Base-by-base conservation (phyloP, 2,329 filamentous ascomycete genomes). In the Fusarium temperatum region DNA sequence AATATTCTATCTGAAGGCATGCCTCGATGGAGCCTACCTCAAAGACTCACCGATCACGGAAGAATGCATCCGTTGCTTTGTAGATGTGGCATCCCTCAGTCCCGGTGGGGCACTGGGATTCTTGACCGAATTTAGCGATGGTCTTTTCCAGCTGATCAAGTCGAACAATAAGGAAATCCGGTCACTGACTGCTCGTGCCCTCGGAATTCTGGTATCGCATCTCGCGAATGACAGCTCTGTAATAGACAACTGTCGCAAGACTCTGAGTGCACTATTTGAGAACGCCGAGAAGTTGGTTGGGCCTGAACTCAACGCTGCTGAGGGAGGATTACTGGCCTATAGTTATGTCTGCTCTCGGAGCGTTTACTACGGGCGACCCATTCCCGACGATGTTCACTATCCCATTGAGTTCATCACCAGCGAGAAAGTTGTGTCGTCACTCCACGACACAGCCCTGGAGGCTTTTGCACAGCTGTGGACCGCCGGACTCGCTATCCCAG, bases 121-220 rank as follows among this genome's bases (percentile, higher is more conserved):
- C 18, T 81, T 94, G 30, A 83, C 87, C 3, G 76, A 81, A 10
- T 85, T 87, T 32, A 84, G 87, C 3, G 80, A 82, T 12, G 85
- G 88, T 51, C 82, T 97, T 24, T 81, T 92, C 32, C 84, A 86
- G 14, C 84, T 91, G 15, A 85, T 95, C 61, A 87, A 87, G 70
- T 94, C 93, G 11, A 96, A 95, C 79, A 92, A 93, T 73, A 88
- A 90, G 69, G 88, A 90, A 62, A 87, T 92, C 11, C 89, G 95
- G 41, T 85, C 86, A 42, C 85, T 92, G 35, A 91, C 91, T 4
- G 91, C 94, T 22, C 91, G 90, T 68, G 89, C 90, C 0, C 90
- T 95, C 75, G 95, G 95, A 2, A 92, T 98, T 18, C 82, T 98
- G 10, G 90, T 89, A 2, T 92, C 94, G 0, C 93, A 96, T 80